These are phyloP conservation scores for Fraxinus greggii DNA, from an alignment of 305 asterid genomes.

Conservation along the genomic window DNA sequence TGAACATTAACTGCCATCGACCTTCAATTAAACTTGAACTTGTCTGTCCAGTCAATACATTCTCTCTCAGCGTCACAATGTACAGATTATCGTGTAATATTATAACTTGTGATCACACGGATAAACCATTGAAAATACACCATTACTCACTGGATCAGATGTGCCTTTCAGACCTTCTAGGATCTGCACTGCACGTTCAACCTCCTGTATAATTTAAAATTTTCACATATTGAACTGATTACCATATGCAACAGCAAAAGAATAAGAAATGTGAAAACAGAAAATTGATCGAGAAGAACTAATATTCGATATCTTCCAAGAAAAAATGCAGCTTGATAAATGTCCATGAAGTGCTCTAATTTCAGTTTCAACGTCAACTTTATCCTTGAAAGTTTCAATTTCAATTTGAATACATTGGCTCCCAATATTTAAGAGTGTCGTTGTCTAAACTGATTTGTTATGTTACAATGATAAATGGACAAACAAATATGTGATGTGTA, in stretches of 20 bases:
- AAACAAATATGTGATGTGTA: background rate
- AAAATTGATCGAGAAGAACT: background rate
- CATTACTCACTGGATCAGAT: conserved; percentile 64
- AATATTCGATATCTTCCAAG: background rate
- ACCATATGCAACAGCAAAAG: background rate
- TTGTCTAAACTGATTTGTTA: background rate
- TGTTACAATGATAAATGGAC: background rate
- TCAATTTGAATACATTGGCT: background rate
- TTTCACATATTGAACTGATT: background rate
- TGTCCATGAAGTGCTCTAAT: background rate
- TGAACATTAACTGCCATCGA: conserved; percentile 94
- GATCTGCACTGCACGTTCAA: conserved; percentile 65
- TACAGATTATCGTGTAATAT: background rate
- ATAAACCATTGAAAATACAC: background rate
- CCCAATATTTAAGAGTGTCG: background rate
- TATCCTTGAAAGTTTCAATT: background rate
- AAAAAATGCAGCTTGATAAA: background rate
- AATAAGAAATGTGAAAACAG: background rate
- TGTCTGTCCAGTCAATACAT: conserved; percentile 46
- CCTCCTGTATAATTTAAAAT: conserved; percentile 52
- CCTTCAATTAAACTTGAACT: conserved; percentile 88
- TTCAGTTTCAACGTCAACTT: background rate
- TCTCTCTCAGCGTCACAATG: background rate
- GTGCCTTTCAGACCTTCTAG: conserved; percentile 70
- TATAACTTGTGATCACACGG: background rate